Base-by-base conservation (phyloP, 768 basidiomycete species). In the Roridomyces roridus region DNA sequence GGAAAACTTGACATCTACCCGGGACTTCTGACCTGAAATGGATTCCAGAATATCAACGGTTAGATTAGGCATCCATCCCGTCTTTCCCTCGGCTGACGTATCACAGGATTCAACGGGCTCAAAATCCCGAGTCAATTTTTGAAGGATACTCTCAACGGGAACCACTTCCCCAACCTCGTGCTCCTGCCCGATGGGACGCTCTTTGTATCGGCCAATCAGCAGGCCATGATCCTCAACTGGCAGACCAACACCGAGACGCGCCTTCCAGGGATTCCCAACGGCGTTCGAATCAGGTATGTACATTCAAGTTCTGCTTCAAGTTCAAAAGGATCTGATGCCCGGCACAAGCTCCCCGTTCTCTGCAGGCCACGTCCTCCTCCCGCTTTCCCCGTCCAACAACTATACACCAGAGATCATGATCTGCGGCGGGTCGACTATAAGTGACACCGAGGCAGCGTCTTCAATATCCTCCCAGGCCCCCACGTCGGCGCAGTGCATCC, bases 401-500 rank as follows among this genome's bases (percentile, higher is more conserved):
- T 82, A 74, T 55, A 76, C 72, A 6, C 77, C 80, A 4, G 78
- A 79, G 57, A 69, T 81, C 23, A 71, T 82, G 36, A 73, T 81
- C 37, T 82, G 80, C 60, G 80, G 80, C 31, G 80, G 80, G 21
- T 69, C 75, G 10, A 73, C 69, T 12, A 63, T 72, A 2, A 70
- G 67, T 45, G 74, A 77, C 39, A 63, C 57, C 6, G 66, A 67
- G 6, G 64, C 71, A 4, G 51, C 71, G 7, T 62, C 51, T 9
- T 63, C 72, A 10, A 56, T 77, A 14, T 70, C 71, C 5, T 73
- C 75, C 11, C 77, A 78, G 53, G 68, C 70, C 20, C 75, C 78
- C n/a, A 76, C 80, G 2, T 75, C 74, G 0, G 63, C 68, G 37
- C 79, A 81, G 48, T 83, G 80, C 55, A 75, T 71, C 37, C 68